These are phyloP conservation scores for Periconia sp. DNA, from an alignment of 2,329 filamentous ascomycete genomes.

Conservation along the genomic window DNA sequence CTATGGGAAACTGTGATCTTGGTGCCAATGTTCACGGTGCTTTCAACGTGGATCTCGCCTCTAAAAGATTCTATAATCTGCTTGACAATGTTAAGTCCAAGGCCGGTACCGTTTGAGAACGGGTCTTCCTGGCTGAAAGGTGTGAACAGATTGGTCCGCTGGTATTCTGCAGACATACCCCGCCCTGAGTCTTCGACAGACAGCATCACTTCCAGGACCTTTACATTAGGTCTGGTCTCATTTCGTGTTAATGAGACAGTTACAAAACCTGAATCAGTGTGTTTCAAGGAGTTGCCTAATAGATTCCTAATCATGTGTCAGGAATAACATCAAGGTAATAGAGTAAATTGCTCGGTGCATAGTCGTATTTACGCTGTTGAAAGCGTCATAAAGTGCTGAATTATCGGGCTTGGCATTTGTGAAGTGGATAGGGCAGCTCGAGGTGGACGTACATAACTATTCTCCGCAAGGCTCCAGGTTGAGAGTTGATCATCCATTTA, in stretches of 20 bases:
- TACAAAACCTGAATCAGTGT: slow-evolving; percentile 40
- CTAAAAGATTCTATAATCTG: slow-evolving; percentile 41
- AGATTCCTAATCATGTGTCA: slow-evolving; percentile 26
- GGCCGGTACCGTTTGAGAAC: slow-evolving; percentile 38
- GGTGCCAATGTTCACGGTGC: slow-evolving; percentile 34
- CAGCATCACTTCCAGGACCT: slow-evolving; percentile 39
- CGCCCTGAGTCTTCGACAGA: slow-evolving; percentile 42
- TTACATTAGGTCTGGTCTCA: slow-evolving; percentile 8
- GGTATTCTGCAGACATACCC: slow-evolving; percentile 44
- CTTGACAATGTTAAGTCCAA: slow-evolving; percentile 44
- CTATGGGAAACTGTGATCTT: slow-evolving; percentile 29
- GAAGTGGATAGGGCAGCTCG: background rate
- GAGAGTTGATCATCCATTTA: slow-evolving; percentile 36
- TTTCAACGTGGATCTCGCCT: slow-evolving; percentile 40
- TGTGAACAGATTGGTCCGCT: slow-evolving; percentile 36
- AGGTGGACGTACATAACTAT: slow-evolving; percentile 35
- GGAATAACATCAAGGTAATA: too few species aligned
- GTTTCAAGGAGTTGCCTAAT: slow-evolving; percentile 44
- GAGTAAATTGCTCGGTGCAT: too few species aligned
- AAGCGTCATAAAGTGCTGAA: too few species aligned
- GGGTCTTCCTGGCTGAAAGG: slow-evolving; percentile 46
- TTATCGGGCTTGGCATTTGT: too few species aligned
- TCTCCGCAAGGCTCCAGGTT: slow-evolving; percentile 38
- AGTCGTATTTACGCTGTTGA: too few species aligned
- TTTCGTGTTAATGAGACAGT: slow-evolving; percentile 29